Base-by-base conservation (phyloP, 257 asterid genomes). In the Craterostigma plantagineum region DNA sequence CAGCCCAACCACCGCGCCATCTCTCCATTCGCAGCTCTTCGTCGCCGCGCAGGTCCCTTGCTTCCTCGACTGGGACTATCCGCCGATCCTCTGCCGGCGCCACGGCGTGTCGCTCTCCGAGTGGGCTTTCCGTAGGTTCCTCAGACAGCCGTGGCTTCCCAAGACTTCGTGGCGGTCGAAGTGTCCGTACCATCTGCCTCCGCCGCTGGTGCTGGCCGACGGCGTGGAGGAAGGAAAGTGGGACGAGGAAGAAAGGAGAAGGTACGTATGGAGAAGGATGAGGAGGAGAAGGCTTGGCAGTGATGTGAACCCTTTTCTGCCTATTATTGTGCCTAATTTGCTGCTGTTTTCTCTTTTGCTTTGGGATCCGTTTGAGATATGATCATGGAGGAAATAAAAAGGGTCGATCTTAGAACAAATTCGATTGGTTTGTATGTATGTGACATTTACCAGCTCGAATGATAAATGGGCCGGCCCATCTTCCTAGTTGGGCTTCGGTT, bases 51-150 rank as follows among this genome's bases (percentile, higher is more conserved):
- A 75, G 54, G 14, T 81, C 51, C 97, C 97, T 39, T 78, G 94
- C 63, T 78, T 78, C 66, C 71, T 78, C 69, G 58, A 76, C 49
- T 87, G 97, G 97, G 90, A 87, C 71, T 81, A 81, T 55, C 97
- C 93, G 1, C 95, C 95, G 0, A 76, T 81, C 48, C 80, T 86
- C 66, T 81, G 90, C 84, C 64, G 36, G 55, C 58, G 57, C 59
- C 63, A 60, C 69, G 18, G 48, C 10, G 17, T 33, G 33, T 10
- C 48, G n/a, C 30, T 36, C 11, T 8, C 40, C 61, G 57, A 38
- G 34, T 87, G 98, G 95, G 63, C 73, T 38, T 16, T 82, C 43
- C 54, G 56, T 8, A 68, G 48, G 14, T 82, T 68, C 64, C 63
- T 82, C 17, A 59, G 59, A 49, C 56, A 61, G 66, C 76, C 56